phyloP scores from a whole-genome alignment of 306 rosid species.

The Malus sylvestris region DNA sequence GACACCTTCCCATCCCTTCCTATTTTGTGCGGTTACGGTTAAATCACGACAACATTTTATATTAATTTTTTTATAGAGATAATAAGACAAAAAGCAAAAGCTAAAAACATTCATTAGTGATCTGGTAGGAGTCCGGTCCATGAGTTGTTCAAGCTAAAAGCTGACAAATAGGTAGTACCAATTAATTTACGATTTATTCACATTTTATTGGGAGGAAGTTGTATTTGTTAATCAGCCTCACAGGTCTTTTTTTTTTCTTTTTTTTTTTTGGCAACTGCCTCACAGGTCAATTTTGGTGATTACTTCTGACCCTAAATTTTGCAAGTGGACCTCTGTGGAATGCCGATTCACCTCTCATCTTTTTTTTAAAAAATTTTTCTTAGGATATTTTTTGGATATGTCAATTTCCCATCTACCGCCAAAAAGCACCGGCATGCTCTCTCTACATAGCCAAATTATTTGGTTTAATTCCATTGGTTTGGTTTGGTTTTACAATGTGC shows the following conservation, averaged over 20 bases:
- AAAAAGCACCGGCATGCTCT: background rate
- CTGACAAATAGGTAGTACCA: slow-evolving; percentile 8
- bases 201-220: slow-evolving; percentile 7
- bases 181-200: background rate
- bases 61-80: no score
- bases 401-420: background rate
- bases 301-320: slow-evolving; percentile 8
- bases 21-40: no score
- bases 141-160: slow-evolving; percentile 4
- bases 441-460: background rate
- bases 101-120: slow-evolving; percentile 9
- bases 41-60: no score
- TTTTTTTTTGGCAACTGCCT: background rate
- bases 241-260: background rate
- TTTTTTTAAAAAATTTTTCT: background rate
- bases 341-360: slow-evolving; percentile 6
- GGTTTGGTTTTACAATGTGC: background rate
- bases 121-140: background rate
- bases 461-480: background rate
- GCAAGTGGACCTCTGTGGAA: slow-evolving; percentile 10
- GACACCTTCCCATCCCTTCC: no score
- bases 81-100: no score
- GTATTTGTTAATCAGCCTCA: slow-evolving; percentile 16
- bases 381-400: background rate
- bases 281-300: slow-evolving; percentile 1